phyloP scores from a whole-genome alignment of 202 grass and related monocot genomes.

The Setaria viridis region DNA sequence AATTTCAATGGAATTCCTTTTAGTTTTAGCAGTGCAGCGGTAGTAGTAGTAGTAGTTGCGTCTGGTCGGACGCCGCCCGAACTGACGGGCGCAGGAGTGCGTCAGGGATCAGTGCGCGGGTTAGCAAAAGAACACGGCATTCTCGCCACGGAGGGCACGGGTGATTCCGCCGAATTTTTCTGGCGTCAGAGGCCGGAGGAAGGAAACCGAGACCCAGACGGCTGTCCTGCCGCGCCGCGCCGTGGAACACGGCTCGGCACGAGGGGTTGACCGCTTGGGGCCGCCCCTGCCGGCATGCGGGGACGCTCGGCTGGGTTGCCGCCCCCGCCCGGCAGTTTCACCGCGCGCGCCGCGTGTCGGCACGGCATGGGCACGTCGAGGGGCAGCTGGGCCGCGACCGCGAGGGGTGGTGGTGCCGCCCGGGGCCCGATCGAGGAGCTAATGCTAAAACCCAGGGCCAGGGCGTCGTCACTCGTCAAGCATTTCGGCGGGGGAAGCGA shows the following conservation, averaged over 20 bases:
- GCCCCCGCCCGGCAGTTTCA: background rate
- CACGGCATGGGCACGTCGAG: background rate
- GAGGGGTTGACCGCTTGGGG: background rate
- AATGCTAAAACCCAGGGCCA: too few relatives aligned
- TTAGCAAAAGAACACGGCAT: background rate
- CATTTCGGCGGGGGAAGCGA: constrained; percentile 19
- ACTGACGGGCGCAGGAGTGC: too few relatives aligned
- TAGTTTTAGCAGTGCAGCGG: background rate
- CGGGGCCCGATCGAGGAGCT: background rate
- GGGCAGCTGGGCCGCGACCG: too few relatives aligned
- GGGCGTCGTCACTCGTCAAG: background rate
- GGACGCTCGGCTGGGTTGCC: background rate
- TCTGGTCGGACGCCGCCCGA: background rate
- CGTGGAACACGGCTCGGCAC: background rate
- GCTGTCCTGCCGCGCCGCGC: constrained; percentile 3
- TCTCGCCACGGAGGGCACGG: background rate
- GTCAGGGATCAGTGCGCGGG: background rate
- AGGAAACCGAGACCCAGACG: constrained; percentile 19
- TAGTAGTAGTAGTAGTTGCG: background rate
- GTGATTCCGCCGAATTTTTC: background rate
- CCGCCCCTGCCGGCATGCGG: background rate
- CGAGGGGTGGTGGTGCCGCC: background rate
- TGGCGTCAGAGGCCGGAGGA: background rate
- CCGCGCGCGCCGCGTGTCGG: constrained; percentile 12
- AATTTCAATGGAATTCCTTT: background rate